Base-by-base conservation (phyloP, 768 basidiomycete genomes). In the Lentinula lateritia region DNA sequence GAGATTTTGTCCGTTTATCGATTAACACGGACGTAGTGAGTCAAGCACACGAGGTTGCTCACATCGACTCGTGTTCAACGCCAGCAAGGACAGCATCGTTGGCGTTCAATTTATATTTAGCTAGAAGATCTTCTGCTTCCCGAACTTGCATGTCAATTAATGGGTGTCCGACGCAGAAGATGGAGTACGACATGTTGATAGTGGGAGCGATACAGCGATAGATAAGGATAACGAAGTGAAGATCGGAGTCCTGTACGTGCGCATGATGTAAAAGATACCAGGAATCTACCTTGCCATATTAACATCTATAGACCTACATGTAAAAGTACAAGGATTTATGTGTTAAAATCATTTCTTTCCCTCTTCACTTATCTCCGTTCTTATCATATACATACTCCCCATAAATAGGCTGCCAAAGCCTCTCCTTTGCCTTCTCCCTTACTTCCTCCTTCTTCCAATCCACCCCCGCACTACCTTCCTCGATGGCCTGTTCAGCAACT, bases 51-150 rank as follows among this genome's bases (percentile, higher is more conserved):
- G 28, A 28, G 34, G 32, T 58, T n/a, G 69, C 80, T 64, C 62
- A 89, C 89, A 90, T 82, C n/a, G 81, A 75, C 66, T 75, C 72
- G 66, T 90, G 89, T 73, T 87, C 83, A 58, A 83, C 84, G 63
- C 82, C 84, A 6, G 89, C 89, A 48, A 91, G 80, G 70, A 90
- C 88, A 52, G 90, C 89, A 69, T 91, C 86, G 76, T 91, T 90
- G 52, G 88, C 74, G 67, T 85, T 84, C 66, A 91, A 81, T 63
- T 74, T 80, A 69, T 91, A 91, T 75, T 89, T 90, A 65, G 82
- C 75, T 62, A 91, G 75, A 50, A 91, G 77, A 46, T 74, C 77
- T 67, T 88, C 86, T 62, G 85, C 87, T 63, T 85, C 76, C 61
- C 72, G 77, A 67, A 89, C 88, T 73, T 89, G 88, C 71, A 91